These are phyloP conservation scores for Acanthamoeba pearcei DNA, from an alignment of 208 protist species.

Conservation along the genomic window DNA sequence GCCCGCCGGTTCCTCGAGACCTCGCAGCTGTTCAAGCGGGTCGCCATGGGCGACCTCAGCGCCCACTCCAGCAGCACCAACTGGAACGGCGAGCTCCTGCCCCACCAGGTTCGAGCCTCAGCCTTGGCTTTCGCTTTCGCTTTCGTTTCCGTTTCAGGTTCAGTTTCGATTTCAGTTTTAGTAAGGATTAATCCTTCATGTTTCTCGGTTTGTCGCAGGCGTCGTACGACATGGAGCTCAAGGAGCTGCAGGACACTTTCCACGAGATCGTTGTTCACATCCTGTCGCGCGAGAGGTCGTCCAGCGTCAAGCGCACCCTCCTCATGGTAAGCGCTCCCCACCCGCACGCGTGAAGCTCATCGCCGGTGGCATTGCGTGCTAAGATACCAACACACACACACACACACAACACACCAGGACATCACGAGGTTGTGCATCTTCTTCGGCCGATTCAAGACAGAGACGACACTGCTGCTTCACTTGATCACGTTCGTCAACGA, in stretches of 20 bases:
- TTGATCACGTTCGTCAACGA: slow-evolving; percentile 84
- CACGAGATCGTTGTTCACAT: slow-evolving; percentile 77
- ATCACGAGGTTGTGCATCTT: slow-evolving; percentile 83
- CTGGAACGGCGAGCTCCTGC: slow-evolving; percentile 11
- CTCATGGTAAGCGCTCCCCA: slow-evolving; percentile 25
- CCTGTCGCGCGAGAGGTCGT: slow-evolving; percentile 78
- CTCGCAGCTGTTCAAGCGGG: slow-evolving; percentile 64
- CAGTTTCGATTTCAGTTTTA: not conserved
- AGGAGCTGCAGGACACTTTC: slow-evolving; percentile 77
- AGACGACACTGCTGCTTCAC: slow-evolving; percentile 78
- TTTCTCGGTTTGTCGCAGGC: not conserved
- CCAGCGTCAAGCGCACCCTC: slow-evolving; percentile 68
- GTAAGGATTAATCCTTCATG: not conserved
- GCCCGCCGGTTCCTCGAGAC: slow-evolving; percentile 78
- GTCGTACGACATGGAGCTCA: slow-evolving; percentile 60
- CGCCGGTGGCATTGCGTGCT: too few species aligned
- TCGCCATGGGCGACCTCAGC: slow-evolving; percentile 69
- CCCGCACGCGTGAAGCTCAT: too few species aligned
- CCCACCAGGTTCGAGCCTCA: slow-evolving; percentile 25
- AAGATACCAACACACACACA: not conserved
- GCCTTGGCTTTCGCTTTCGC: not conserved
- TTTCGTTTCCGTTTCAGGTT: not conserved
- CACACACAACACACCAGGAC: slow-evolving; percentile 56
- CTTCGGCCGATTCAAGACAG: slow-evolving; percentile 82
- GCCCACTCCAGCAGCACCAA: slow-evolving; percentile 48